Conservation (phyloP, 1,284 basidiomycete genomes). For the Heimioporus punctisporus region DNA sequence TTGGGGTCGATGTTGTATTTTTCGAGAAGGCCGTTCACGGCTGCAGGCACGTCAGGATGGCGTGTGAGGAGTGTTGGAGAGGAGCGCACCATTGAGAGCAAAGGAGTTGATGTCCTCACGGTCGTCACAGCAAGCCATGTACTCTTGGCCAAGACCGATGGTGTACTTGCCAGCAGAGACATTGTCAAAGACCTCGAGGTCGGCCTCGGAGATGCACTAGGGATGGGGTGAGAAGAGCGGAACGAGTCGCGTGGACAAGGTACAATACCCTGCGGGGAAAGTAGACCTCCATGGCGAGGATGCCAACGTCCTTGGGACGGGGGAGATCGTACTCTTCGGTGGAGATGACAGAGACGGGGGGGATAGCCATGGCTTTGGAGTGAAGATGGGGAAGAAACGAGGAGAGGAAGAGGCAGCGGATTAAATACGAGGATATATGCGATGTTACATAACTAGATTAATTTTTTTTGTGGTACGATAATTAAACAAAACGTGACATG, state of each 20-base stretch:
- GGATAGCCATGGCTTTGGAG: conserved; percentile 20
- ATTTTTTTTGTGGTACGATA: background rate
- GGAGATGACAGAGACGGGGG: conserved; percentile 9
- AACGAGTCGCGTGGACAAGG: conserved; percentile 24
- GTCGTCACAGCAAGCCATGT: conserved; percentile 98
- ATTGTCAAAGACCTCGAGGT: conserved; percentile 95
- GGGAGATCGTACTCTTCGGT: conserved; percentile 25
- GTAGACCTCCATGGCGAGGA: conserved; percentile 93
- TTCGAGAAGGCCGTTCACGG: conserved; percentile 85
- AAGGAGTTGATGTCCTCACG: conserved; percentile 99
- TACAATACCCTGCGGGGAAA: conserved; percentile 81
- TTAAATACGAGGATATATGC: no score
- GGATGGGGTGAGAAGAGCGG: conserved; percentile 9
- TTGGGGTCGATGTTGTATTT: conserved; percentile 98
- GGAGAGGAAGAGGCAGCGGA: conserved; percentile 2
- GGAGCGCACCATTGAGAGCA: conserved; percentile 82
- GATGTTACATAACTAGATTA: no score
- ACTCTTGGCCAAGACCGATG: conserved; percentile 98
- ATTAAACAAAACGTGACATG: no score
- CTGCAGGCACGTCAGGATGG: conserved; percentile 39
- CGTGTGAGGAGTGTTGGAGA: background rate
- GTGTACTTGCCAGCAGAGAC: conserved; percentile 99
- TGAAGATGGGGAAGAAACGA: conserved; percentile 1
- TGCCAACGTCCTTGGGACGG: conserved; percentile 91
- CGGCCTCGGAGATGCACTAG: conserved; percentile 94